Evolutionary conservation across 495 filamentous ascomycete genomes (phyloP), one percentile per base, ranked within the genome.

Genomic region (Trichoderma erinaceum): DNA sequence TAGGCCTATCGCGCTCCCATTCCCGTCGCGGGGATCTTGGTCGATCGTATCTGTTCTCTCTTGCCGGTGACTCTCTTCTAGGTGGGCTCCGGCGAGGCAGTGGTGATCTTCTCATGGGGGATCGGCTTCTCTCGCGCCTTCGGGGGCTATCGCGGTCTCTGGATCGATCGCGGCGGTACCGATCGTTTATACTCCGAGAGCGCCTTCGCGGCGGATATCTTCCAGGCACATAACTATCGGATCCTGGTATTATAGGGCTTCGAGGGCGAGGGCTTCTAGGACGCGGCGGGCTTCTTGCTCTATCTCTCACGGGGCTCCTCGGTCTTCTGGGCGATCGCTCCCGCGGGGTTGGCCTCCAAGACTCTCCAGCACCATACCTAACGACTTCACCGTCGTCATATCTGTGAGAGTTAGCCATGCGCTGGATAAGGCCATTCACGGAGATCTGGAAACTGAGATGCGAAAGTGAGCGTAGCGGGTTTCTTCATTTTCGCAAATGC

Each of bases 321-420:
- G 74, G 74, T 41, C 77, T 75, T 41, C 77, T 46, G 11, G 65
- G 79, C 15, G 82, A 80, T 50, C 65, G 41, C 68, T 80, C 82
- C 35, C 67, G 56, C 27, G 67, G 67, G 65, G 76, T 79, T 5
- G 84, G 84, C 43, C 83, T 73, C 70, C 85, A 86, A 21, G 81
- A 83, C 75, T 86, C 84, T 0, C 84, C 84, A n/a, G 79, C 82
- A 35, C 84, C 84, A 71, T 85, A 83, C 68, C 79, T 78, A 50
- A 81, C 78, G 23, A 85, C 83, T 72, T 85, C 82, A 5, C 84
- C 84, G 58, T 85, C 83, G 68, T 84, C 82, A 71, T 82, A 83
- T 67, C 80, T 82, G 67, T 25, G 27, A 61, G 2, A 18, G 1
- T 61, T 32, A 61, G 56, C 8, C 56, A 61, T 61, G 11, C 6